Evolutionary conservation across 1,139 yeast species (phyloP).

Genomic region (Chernovozyma aurita): DNA sequence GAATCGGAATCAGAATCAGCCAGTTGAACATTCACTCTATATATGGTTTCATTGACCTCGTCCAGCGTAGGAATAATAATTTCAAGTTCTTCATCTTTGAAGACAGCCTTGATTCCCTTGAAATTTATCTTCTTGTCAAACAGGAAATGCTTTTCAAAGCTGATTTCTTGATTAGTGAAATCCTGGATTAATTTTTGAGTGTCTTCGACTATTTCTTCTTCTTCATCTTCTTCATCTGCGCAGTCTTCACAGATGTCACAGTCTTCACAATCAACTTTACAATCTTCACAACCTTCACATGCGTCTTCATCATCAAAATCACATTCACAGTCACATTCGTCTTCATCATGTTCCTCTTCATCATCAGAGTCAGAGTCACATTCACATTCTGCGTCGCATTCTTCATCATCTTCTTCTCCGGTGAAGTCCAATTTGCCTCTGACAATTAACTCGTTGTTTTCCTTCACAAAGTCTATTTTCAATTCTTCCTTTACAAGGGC

Average conservation of each 20-base stretch:
- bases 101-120: conserved; percentile 37
- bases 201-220: conserved; percentile 41
- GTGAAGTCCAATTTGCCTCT: conserved; percentile 39
- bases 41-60: conserved; percentile 19
- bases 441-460: conserved; percentile 40
- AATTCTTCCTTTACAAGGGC: conserved; percentile 41
- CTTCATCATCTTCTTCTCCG: conserved; percentile 18
- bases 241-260: conserved; percentile 10
- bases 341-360: conserved; percentile 7
- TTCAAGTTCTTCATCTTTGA: conserved; percentile 40
- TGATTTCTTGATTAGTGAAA: conserved; percentile 37
- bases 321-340: conserved; percentile 2
- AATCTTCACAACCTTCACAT: conserved; percentile 8
- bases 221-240: conserved; percentile 14
- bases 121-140: conserved; percentile 40
- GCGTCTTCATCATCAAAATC: conserved; percentile 1
- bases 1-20: conserved; percentile 7
- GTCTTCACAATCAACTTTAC: conserved; percentile 2
- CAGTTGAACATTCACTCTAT: conserved; percentile 25
- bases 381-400: conserved; percentile 15
- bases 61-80: conserved; percentile 37
- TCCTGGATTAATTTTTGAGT: conserved; percentile 37
- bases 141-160: conserved; percentile 43
- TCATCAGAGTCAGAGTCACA: conserved; percentile 11
- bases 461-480: conserved; percentile 38